These are phyloP conservation scores for Torrubiella hemipterigena DNA, from an alignment of 2,329 filamentous ascomycete species.

Conservation along the genomic window DNA sequence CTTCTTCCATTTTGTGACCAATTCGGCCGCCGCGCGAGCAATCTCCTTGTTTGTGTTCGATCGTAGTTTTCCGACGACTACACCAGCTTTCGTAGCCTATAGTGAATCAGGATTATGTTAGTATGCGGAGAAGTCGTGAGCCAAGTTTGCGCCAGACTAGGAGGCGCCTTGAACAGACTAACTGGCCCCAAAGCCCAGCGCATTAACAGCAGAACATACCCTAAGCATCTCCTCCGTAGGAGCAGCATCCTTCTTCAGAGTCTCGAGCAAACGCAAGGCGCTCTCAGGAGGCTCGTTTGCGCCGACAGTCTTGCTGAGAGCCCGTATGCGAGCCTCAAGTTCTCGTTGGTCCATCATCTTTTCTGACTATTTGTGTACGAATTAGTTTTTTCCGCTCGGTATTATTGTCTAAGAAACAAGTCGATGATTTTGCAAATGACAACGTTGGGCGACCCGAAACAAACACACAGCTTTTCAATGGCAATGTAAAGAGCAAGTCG, in stretches of 20 bases:
- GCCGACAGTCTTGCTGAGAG: slow-evolving; percentile 65
- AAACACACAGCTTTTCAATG: too few species aligned
- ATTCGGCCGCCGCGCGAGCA: slow-evolving; percentile 61
- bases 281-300: slow-evolving; percentile 63
- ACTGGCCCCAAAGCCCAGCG: background rate
- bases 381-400: too few species aligned
- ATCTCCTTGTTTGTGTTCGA: slow-evolving; percentile 74
- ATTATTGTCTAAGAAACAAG: too few species aligned
- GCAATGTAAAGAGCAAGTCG: too few species aligned
- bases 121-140: slow-evolving; percentile 1
- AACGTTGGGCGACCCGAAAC: too few species aligned
- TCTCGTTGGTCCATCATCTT: slow-evolving; percentile 65
- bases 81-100: slow-evolving; percentile 77
- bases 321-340: slow-evolving; percentile 64
- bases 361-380: too few species aligned
- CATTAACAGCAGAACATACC: slow-evolving; percentile 30
- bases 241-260: slow-evolving; percentile 66
- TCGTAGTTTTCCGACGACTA: slow-evolving; percentile 72
- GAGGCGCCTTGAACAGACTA: too few species aligned
- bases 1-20: slow-evolving; percentile 81
- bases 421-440: too few species aligned
- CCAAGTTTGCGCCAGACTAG: too few species aligned
- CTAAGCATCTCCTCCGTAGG: slow-evolving; percentile 85
- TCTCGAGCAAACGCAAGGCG: slow-evolving; percentile 62
- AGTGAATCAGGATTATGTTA: background rate